These are phyloP conservation scores for Amesomyces nigricolor DNA, from an alignment of 2,329 filamentous ascomycete genomes.

Conservation along the genomic window DNA sequence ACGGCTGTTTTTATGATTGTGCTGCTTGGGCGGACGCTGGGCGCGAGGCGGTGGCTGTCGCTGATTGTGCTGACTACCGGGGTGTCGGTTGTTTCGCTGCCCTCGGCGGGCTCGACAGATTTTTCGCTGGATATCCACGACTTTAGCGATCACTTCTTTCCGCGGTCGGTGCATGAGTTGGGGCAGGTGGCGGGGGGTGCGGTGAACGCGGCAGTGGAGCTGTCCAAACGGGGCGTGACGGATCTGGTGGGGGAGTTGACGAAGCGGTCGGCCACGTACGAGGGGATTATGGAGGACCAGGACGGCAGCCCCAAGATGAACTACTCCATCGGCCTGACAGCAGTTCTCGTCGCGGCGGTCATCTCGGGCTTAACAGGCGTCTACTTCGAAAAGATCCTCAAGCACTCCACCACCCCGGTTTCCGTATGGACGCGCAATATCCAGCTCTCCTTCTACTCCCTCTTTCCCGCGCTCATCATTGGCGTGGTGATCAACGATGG, in stretches of 20 bases:
- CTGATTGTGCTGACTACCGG: slow-evolving; percentile 74
- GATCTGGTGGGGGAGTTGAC: slow-evolving; percentile 39
- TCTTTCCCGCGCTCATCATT: slow-evolving; percentile 81
- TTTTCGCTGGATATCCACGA: slow-evolving; percentile 58
- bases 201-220: slow-evolving; percentile 44
- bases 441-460: slow-evolving; percentile 87
- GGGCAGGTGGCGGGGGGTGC: slow-evolving; percentile 55
- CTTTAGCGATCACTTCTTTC: slow-evolving; percentile 63
- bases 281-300: slow-evolving; percentile 71
- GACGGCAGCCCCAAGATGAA: slow-evolving; percentile 57
- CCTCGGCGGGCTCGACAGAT: slow-evolving; percentile 51
- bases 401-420: slow-evolving; percentile 68
- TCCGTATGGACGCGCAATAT: slow-evolving; percentile 94
- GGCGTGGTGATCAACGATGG: slow-evolving; percentile 87
- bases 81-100: slow-evolving; percentile 79
- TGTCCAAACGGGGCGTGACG: slow-evolving; percentile 43
- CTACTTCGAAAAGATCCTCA: slow-evolving; percentile 86
- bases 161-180: slow-evolving; percentile 71
- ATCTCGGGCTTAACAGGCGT: slow-evolving; percentile 82
- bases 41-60: slow-evolving; percentile 70
- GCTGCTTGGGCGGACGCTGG: slow-evolving; percentile 66
- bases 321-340: slow-evolving; percentile 68
- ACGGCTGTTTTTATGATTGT: slow-evolving; percentile 82
- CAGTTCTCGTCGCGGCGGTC: slow-evolving; percentile 71
- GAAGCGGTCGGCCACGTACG: slow-evolving; percentile 79